Conservation (phyloP, 495 filamentous ascomycete genomes). For the Podospora pseudoanserina region DNA sequence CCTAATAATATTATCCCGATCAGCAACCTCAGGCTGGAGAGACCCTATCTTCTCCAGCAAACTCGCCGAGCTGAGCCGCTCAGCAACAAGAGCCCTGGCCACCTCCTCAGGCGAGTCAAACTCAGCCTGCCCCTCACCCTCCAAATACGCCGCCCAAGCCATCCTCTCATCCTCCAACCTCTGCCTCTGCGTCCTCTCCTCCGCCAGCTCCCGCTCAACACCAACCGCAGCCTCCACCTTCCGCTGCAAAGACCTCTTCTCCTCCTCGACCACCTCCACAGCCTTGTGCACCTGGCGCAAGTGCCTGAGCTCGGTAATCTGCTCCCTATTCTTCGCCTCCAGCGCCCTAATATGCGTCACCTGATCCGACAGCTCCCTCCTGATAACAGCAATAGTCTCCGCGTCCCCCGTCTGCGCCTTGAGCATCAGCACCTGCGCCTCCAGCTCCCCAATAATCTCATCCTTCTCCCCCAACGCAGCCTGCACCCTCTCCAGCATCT, state of each 20-base stretch:
- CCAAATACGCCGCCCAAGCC: conserved; percentile 83
- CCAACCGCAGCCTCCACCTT: conserved; percentile 71
- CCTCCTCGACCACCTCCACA: conserved; percentile 91
- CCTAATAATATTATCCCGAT: conserved; percentile 76
- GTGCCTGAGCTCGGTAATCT: conserved; percentile 73
- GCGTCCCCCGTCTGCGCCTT: conserved; percentile 83
- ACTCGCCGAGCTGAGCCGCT: conserved; percentile 71
- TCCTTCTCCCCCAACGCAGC: conserved; percentile 65
- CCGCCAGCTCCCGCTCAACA: conserved; percentile 68
- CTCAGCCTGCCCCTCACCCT: conserved; percentile 63
- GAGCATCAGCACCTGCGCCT: conserved; percentile 75
- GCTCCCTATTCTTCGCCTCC: conserved; percentile 75
- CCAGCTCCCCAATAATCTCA: conserved; percentile 63
- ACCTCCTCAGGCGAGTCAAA: conserved; percentile 88
- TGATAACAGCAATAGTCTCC: conserved; percentile 76
- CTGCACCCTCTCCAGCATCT: conserved; percentile 61
- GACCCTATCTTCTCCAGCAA: conserved; percentile 74
- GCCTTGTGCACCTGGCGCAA: conserved; percentile 75
- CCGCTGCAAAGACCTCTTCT: conserved; percentile 80
- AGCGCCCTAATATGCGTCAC: conserved; percentile 81
- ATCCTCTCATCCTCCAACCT: conserved; percentile 81
- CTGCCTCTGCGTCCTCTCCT: conserved; percentile 76
- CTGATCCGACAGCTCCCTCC: conserved; percentile 80
- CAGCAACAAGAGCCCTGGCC: conserved; percentile 75
- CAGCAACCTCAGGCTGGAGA: conserved; percentile 71